Evolutionary conservation across 1,139 yeast species (phyloP), one percentile per base, ranked within the genome.

Genomic region (Taphrina pruni): DNA sequence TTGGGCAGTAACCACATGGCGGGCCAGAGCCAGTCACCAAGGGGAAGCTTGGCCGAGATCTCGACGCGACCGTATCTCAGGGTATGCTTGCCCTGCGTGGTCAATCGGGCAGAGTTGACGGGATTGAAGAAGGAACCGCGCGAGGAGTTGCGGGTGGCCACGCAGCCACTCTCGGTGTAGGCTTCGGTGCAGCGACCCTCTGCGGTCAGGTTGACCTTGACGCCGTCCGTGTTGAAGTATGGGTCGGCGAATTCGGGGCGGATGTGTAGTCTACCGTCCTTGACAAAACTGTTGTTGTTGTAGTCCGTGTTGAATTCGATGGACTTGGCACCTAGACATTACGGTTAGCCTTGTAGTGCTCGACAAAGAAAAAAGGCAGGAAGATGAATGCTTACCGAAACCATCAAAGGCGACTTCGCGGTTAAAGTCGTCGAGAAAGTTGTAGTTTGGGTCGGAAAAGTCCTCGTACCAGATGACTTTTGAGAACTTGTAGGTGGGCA

Each of bases 1-100:
- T 52, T 60, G 20, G 73, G 73, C 65, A 72, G 43, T 69, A 72
- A 62, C 73, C 73, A 72, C 39, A 72, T 68, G 12, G 72, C 72
- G 6, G 73, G 73, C 73, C 73, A 72, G 26, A 72, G 20, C 72
- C 72, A 72, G 69, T 71, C 72, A 7, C 73, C 73, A 4, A 43
- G 56, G 12, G 73, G 72, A 41, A 71, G 36, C 50, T 58, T 62
- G 20, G 73, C 73, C 26, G 61, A 55, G 36, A 72, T 69, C 32
- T 72, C 73, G 35, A 72, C 70, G 26, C 69, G 65, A 35, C 73
- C 73, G 57, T 70, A 71, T 43, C 51, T 48, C 60, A 72, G 56
- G 36, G 32, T 54, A 14, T 72, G 70, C 57, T 41, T 65, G 4
- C 69, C 65, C 26, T 66, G 54, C 32, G 73, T 71, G 35, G 72